Evolutionary conservation across 495 filamentous ascomycete species (phyloP), one percentile per base, ranked within the genome.

Genomic region (Lasiosphaeria hispida): DNA sequence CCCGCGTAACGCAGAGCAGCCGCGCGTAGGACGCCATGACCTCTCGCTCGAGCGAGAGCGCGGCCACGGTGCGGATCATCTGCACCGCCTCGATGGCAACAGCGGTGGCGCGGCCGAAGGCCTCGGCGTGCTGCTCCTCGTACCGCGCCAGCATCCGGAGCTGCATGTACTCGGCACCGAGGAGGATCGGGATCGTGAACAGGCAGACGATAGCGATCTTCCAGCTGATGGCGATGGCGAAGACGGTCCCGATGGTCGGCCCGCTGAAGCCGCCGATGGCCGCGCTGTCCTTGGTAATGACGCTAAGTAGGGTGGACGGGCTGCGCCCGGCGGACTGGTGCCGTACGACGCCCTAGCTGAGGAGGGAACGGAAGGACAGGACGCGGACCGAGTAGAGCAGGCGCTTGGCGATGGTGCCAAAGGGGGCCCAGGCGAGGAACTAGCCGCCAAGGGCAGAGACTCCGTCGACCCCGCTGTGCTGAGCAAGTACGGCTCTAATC

Each of bases 181-280:
- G 70, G 0, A 96, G 77, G 37, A 93, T 65, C 2, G 91, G 91
- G 36, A 96, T 82, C 11, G 85, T 85, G 7, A 88, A 77, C 50
- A 84, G 84, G 65, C 87, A 91, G 19, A 96, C 91, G 11, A 96
- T 77, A 7, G 88, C 89, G n/a, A 96, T 78, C 67, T 96, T 94
- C 90, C 91, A 96, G 7, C 87, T 91, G 5, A 89, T 88, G 17
- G 75, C 65, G 48, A 89, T 85, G 57, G 81, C 83, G 10, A 96
- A 72, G 55, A 95, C 82, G 11, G 89, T 90, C 17, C 90, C 90
- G 10, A 96, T 80, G 5, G 86, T 91, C 13, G 83, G 78, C 44
- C 89, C 90, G 61, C 84, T 87, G 48, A 96, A 80, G 44, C 89
- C 91, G 35, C 86, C 85, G 23, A 96, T 77, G 63, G 90, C 80